phyloP scores from a whole-genome alignment of 2,329 filamentous ascomycete species.

The Epichloe elymi region DNA sequence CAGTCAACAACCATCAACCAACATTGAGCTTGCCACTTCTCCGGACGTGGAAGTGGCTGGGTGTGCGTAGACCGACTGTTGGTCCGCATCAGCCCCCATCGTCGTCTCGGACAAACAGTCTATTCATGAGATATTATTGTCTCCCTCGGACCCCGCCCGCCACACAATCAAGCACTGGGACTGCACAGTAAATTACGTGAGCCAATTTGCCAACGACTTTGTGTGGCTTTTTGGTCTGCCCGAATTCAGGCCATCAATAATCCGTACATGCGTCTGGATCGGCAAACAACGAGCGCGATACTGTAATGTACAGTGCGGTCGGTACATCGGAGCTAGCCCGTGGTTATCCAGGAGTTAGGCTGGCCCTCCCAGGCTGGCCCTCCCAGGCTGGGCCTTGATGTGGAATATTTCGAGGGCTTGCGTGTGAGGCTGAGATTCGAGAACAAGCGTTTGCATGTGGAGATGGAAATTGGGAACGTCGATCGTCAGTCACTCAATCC shows the following conservation, averaged over 20 bases:
- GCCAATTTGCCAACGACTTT: not conserved
- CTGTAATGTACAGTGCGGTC: not conserved
- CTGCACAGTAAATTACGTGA: not conserved
- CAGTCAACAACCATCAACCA: not conserved
- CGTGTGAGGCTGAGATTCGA: not conserved
- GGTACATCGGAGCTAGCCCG: not conserved
- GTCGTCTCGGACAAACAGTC: not conserved
- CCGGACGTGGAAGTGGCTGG: not conserved
- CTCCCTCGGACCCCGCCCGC: not conserved
- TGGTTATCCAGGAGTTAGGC: not conserved
- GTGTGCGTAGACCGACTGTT: not conserved
- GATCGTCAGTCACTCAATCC: not conserved
- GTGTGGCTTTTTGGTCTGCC: not conserved
- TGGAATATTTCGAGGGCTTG: not conserved
- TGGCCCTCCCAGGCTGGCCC: too few species aligned
- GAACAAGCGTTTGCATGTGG: not conserved
- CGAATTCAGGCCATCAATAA: not conserved
- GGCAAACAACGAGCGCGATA: not conserved
- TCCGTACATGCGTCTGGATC: not conserved
- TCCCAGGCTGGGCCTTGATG: not conserved
- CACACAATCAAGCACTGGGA: not conserved
- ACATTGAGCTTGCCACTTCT: not conserved
- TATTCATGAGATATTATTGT: slow-evolving; percentile 1
- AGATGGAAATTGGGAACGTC: not conserved
- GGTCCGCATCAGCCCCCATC: not conserved